Percentiles rank a stretch among this genome's conserved stretches.
Conservation (phyloP, 2,329 filamentous ascomycete genomes). For the Pezicula carpinea region DNA sequence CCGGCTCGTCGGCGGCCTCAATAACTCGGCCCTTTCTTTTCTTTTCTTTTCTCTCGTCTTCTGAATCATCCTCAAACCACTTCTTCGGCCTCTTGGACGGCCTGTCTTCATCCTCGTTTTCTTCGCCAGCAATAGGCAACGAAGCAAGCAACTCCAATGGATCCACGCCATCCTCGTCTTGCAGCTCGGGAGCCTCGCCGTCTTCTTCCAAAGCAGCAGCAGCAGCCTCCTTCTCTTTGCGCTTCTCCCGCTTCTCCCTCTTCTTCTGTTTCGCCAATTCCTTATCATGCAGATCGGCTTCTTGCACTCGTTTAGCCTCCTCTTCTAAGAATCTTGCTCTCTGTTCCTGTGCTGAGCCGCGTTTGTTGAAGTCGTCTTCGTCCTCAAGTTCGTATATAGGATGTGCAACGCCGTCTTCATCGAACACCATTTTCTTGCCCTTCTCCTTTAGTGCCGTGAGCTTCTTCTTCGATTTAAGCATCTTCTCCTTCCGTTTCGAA, state of each 20-base stretch:
- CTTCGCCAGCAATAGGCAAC: slow-evolving; percentile 44
- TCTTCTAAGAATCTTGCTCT: slow-evolving; percentile 71
- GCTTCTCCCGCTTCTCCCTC: slow-evolving; percentile 69
- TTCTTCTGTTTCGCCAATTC: slow-evolving; percentile 71
- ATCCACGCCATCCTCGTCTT: slow-evolving; percentile 40
- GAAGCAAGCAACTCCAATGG: slow-evolving; percentile 54
- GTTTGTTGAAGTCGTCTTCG: slow-evolving; percentile 72
- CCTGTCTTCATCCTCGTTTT: slow-evolving; percentile 35
- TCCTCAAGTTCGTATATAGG: slow-evolving; percentile 83
- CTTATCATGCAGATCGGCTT: slow-evolving; percentile 81
- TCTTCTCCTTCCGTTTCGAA: slow-evolving; percentile 90
- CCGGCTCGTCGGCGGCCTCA: slow-evolving; percentile 62
- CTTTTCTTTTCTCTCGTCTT: slow-evolving; percentile 46
- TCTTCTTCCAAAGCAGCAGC: slow-evolving; percentile 38
- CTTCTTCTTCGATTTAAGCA: slow-evolving; percentile 93
- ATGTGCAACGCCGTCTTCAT: slow-evolving; percentile 84
- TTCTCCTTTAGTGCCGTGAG: slow-evolving; percentile 85
- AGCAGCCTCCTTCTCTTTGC: slow-evolving; percentile 60
- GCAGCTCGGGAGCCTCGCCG: slow-evolving; percentile 22
- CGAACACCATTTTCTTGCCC: slow-evolving; percentile 81
- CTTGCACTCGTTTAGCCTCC: slow-evolving; percentile 66
- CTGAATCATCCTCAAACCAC: slow-evolving; percentile 53
- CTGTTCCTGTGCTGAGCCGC: slow-evolving; percentile 73
- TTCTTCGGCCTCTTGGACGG: slow-evolving; percentile 49
- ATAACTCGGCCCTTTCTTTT: slow-evolving; percentile 50